These are phyloP conservation scores for Mitragyna speciosa DNA, from an alignment of 257 asterid species.

Conservation along the genomic window DNA sequence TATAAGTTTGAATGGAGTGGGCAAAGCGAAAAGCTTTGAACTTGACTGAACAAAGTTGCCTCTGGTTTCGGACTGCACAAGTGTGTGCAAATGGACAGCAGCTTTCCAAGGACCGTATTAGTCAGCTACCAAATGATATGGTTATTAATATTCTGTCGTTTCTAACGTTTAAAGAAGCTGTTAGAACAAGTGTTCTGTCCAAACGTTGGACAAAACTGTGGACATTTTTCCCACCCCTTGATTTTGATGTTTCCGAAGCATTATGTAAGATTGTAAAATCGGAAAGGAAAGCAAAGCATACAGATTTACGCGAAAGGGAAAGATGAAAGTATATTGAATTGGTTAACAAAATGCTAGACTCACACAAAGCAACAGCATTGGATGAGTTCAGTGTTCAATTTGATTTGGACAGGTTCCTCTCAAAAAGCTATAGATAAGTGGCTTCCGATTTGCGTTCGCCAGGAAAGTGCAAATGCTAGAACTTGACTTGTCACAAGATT, in stretches of 20 bases:
- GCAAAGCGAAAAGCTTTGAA: too few species aligned
- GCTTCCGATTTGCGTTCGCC: slow-evolving; percentile 11
- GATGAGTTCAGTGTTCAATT: neutral
- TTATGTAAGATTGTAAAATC: neutral
- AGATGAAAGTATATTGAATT: too few species aligned
- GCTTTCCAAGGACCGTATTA: too few species aligned
- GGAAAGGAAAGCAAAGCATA: neutral
- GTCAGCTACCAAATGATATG: neutral
- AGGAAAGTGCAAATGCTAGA: slow-evolving; percentile 14
- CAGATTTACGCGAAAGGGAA: neutral
- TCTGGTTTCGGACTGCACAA: too few species aligned
- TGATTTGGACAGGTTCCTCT: neutral
- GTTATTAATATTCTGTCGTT: too few species aligned
- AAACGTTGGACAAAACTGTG: neutral
- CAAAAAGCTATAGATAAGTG: neutral
- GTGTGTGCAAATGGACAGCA: too few species aligned
- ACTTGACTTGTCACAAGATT: neutral
- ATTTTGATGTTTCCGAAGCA: neutral
- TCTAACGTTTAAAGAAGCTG: neutral
- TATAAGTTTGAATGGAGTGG: too few species aligned
- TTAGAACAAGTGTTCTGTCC: neutral
- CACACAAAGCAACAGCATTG: neutral
- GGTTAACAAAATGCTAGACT: neutral
- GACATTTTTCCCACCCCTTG: neutral
- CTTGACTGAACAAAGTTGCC: too few species aligned